Conservation (phyloP, 1,284 basidiomycete species). For the Apiotrichum laibachii region DNA sequence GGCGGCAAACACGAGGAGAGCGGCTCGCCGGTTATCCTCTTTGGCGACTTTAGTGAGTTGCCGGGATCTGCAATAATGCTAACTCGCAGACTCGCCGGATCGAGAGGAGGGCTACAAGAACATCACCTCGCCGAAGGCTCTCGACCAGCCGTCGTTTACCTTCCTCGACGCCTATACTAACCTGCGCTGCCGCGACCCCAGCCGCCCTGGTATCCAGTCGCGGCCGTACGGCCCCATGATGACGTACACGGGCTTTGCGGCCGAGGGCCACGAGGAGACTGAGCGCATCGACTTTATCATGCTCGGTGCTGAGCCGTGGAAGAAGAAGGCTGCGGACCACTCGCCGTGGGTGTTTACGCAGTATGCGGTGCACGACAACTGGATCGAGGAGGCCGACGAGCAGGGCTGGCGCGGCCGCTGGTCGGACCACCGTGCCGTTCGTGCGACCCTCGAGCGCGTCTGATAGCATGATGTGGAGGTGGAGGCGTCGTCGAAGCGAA, state of each 20-base stretch:
- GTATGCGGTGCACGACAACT: slow-evolving; percentile 44
- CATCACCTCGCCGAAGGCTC: slow-evolving; percentile 33
- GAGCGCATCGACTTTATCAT: slow-evolving; percentile 46
- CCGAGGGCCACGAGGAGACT: slow-evolving; percentile 25
- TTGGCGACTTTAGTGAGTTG: slow-evolving; percentile 46
- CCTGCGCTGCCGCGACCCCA: slow-evolving; percentile 20
- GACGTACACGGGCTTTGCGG: slow-evolving; percentile 43
- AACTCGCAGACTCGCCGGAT: slow-evolving; percentile 41
- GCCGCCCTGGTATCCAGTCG: slow-evolving; percentile 19
- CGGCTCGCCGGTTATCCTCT: slow-evolving; percentile 31
- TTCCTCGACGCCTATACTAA: slow-evolving; percentile 39
- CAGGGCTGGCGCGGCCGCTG: slow-evolving; percentile 42
- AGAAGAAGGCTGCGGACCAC: background rate
- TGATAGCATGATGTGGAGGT: too few species aligned
- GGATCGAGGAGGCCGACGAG: slow-evolving; percentile 36
- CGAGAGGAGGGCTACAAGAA: slow-evolving; percentile 46
- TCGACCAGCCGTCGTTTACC: slow-evolving; percentile 29
- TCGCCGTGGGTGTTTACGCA: slow-evolving; percentile 25
- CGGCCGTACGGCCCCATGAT: slow-evolving; percentile 34
- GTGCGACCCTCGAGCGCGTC: slow-evolving; percentile 21
- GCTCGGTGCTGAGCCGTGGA: slow-evolving; percentile 22
- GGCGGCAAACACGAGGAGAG: background rate
- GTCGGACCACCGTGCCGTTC: slow-evolving; percentile 48
- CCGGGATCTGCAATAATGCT: background rate
- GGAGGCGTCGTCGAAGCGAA: too few species aligned